Conservation (phyloP, 164 flowering plant species). For the Annona squamosa region DNA sequence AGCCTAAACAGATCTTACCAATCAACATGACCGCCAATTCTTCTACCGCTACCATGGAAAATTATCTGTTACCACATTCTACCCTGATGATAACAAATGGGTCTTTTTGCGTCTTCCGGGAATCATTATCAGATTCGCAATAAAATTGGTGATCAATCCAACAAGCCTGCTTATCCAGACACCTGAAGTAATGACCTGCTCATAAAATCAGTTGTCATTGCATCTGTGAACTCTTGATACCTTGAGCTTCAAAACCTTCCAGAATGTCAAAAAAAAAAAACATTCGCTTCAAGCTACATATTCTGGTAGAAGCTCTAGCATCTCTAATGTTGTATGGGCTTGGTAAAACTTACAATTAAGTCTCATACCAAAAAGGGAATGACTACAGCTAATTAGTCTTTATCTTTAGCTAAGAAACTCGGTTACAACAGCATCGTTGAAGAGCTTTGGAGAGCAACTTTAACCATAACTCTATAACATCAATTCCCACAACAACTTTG, state of each 20-base stretch:
- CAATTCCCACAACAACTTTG: neutral
- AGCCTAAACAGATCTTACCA: too few relatives aligned
- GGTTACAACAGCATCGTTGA: slow-evolving; percentile 14
- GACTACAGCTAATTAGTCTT: neutral
- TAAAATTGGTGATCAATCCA: too few relatives aligned
- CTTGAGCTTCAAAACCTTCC: neutral
- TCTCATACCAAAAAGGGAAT: neutral
- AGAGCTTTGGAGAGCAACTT: slow-evolving; percentile 8
- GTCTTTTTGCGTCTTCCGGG: too few relatives aligned
- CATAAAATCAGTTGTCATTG: too few relatives aligned
- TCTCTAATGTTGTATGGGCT: neutral
- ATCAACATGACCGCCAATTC: too few relatives aligned
- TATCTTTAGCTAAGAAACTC: neutral
- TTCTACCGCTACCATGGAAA: too few relatives aligned
- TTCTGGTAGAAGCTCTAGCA: neutral
- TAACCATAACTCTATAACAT: neutral
- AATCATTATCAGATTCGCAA: too few relatives aligned
- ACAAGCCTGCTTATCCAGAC: too few relatives aligned
- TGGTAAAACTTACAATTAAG: neutral
- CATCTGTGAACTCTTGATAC: neutral
- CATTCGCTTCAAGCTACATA: neutral
- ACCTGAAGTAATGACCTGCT: too few relatives aligned
- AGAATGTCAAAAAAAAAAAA: neutral
- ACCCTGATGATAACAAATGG: too few relatives aligned
- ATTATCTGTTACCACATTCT: too few relatives aligned